Percentiles rank a stretch among this genome's conserved stretches.
Evolutionary conservation across 768 basidiomycete genomes (phyloP).

Genomic region (Sporobolomyces roseus): DNA sequence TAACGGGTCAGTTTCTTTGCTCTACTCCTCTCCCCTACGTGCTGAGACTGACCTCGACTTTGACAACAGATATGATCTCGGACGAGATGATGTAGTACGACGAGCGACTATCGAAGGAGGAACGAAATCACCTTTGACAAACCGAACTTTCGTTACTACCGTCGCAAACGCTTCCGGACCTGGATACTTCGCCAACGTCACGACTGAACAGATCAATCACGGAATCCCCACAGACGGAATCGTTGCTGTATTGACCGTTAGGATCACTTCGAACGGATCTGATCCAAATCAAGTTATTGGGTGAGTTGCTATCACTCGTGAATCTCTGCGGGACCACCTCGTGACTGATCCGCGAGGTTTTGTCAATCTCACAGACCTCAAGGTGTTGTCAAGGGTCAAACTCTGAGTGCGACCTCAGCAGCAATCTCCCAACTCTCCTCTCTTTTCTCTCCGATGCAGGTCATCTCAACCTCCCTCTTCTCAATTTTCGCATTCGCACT

Average conservation of each 20-base stretch:
- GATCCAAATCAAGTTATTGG: slow-evolving; percentile 2
- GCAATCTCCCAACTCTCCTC: neutral
- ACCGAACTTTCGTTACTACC: slow-evolving; percentile 46
- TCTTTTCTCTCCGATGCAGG: neutral
- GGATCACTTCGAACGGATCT: slow-evolving; percentile 55
- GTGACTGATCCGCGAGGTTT: neutral
- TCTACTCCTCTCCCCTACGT: neutral
- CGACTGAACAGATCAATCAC: slow-evolving; percentile 48
- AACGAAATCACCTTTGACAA: slow-evolving; percentile 54
- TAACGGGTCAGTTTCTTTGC: slow-evolving; percentile 58
- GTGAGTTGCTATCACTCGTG: neutral
- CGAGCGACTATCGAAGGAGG: slow-evolving; percentile 69
- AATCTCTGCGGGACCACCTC: neutral
- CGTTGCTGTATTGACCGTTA: slow-evolving; percentile 71
- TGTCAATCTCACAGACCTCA: neutral
- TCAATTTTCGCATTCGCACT: neutral
- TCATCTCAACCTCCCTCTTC: neutral
- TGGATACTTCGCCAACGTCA: slow-evolving; percentile 25
- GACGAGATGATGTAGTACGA: slow-evolving; percentile 79
- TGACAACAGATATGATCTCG: slow-evolving; percentile 65
- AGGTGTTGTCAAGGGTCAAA: slow-evolving; percentile 6
- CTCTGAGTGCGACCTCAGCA: neutral
- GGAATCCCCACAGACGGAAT: slow-evolving; percentile 67
- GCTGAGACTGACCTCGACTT: neutral
- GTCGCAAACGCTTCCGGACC: neutral